Base-by-base conservation (phyloP, 768 basidiomycete species). In the Lentinula boryana region DNA sequence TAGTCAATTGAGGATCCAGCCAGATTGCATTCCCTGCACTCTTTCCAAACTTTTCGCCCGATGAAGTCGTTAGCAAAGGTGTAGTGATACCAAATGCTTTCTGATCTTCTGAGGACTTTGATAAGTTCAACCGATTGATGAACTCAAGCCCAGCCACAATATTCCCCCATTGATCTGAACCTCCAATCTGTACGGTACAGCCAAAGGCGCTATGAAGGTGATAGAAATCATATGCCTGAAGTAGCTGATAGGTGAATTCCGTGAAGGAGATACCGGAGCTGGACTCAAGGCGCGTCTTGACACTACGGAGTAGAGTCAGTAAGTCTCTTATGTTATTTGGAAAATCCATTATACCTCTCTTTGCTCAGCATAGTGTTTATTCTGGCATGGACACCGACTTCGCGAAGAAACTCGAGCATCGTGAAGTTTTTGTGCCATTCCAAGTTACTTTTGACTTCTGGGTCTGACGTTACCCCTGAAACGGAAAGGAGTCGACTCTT, bases 121-220 rank as follows among this genome's bases (percentile, higher is more conserved):
- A 56, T 63, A 61, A 70, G 64, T 60, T 60, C 55, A 81, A 75
- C 55, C 86, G 85, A 58, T 84, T 82, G 67, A 98, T 95, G 60
- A 99, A 83, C 60, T 98, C 94, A 36, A 98, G 78, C 21, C 97
- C 97, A 31, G 93, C 91, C 33, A 96, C 75, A 64, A 99, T 98
- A 70, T 99, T 99, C 15, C 97, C 97, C 91, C 95, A 97, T 72
- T 99, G 97, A 71, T 99, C 97, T 0, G 94, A 95, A 9, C 97
- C 97, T 53, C 97, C 97, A 44, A 98, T 75, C 72, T 99, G 97
- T 46, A 97, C 83, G 13, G 83, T 82, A 72, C 96, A 98, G 4
- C 78, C 78, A 56, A 82, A 77, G 21, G 80, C 71, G 64, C 79
- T 78, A 70, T 89, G 75, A 8, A 99, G 80, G 66, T 86, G 78